phyloP scores from a whole-genome alignment of 1,284 basidiomycete genomes.

The Tremellales sp. region DNA sequence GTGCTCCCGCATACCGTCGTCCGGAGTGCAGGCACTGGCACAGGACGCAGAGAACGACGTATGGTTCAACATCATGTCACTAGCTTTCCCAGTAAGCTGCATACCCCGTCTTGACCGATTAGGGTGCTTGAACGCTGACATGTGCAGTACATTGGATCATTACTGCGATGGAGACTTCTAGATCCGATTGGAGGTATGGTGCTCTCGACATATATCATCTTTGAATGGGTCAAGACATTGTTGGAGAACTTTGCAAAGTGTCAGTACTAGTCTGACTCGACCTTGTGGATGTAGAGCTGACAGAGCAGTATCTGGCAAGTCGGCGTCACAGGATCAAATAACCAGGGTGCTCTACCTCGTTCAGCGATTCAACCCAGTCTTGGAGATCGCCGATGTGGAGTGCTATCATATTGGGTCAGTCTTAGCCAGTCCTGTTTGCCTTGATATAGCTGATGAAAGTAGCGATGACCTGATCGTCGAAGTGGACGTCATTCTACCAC shows the following conservation, averaged over 20 bases:
- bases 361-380: conserved; percentile 47
- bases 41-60: conserved; percentile 56
- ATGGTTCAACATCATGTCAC: conserved; percentile 55
- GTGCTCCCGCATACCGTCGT: conserved; percentile 46
- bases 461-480: conserved; percentile 51
- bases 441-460: neutral
- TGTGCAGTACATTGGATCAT: conserved; percentile 40
- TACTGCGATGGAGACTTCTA: conserved; percentile 40
- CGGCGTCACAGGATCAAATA: conserved; percentile 38
- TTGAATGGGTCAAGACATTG: conserved; percentile 48
- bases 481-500: conserved; percentile 50
- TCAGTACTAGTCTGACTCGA: conserved; percentile 13
- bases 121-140: conserved; percentile 4
- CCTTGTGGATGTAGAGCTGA: neutral
- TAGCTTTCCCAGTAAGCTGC: conserved; percentile 53
- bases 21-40: conserved; percentile 47
- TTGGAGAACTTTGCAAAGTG: conserved; percentile 51
- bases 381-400: conserved; percentile 45
- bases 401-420: conserved; percentile 49
- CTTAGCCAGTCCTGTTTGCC: too few species aligned
- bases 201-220: conserved; percentile 51
- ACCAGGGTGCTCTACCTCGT: conserved; percentile 52
- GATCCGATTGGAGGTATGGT: conserved; percentile 53
- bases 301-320: conserved; percentile 34
- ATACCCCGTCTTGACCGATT: conserved; percentile 6